Evolutionary conservation across 306 rosid genomes (phyloP), one percentile per base, ranked within the genome.

Genomic region (Glycine soja): DNA sequence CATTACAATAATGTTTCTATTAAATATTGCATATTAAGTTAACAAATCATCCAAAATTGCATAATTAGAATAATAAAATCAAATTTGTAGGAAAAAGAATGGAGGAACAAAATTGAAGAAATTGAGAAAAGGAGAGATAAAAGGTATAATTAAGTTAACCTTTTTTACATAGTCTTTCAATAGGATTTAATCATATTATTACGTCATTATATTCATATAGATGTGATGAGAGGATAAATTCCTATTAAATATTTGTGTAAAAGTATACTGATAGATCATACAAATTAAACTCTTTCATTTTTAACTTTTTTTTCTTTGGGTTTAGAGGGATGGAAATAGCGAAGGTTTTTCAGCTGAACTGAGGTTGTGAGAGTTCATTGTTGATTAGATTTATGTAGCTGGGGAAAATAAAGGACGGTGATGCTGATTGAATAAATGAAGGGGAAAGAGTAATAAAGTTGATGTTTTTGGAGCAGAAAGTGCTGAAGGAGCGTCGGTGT

Each of bases 381-480:
- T 70, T 16, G 74, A 72, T 61, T 65, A 54, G 32, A 6, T 40
- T 40, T 66, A 48, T 42, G 73, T 46, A 30, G 65, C 6, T 8
- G 18, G 40, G 10, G 38, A 9, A 63, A 70, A 38, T 40, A 7
- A 69, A 18, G 58, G 59, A 75, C 2, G 51, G 54, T 30, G 53
- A 77, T 24, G 81, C 3, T 64, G 74, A 40, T 68, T 69, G 76
- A 82, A 59, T 59, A 73, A 74, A 51, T 7, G 67, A 74, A 42
- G 51, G 76, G 69, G 38, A 43, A 50, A 12, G 30, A 43, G 4
- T 61, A 53, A 61, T 74, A 74, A 85, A 83, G 80, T 51, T 58
- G 40, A 50, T 40, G 30, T 1, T 48, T 84, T 76, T 79, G 82
- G 7, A 65, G 62, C 7, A n/a, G 73, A 79, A 79, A 79, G 80